Percentiles rank a stretch among this genome's conserved stretches.
These are phyloP conservation scores for Xylaria sp. DNA, from an alignment of 2,329 filamentous ascomycete species.

Conservation along the genomic window DNA sequence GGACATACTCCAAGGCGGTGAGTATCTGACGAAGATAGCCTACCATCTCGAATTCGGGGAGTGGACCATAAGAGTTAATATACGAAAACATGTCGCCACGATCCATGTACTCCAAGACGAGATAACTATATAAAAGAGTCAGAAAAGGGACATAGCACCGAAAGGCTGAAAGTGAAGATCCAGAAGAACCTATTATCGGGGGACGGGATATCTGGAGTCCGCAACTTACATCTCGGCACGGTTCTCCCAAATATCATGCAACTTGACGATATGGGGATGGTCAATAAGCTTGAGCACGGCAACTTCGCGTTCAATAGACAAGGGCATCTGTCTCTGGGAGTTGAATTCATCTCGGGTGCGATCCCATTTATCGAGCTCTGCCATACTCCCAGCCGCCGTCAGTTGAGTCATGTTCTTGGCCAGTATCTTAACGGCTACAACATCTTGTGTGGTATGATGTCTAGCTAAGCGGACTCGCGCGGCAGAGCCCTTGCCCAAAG, in stretches of 20 bases:
- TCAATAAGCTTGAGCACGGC: conserved; percentile 97
- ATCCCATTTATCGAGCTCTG: conserved; percentile 80
- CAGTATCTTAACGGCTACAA: conserved; percentile 95
- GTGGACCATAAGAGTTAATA: conserved; percentile 76
- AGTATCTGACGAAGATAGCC: conserved; percentile 94
- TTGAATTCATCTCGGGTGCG: conserved; percentile 64
- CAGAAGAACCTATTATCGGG: background rate
- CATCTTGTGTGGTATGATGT: conserved; percentile 79
- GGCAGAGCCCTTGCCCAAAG: conserved; percentile 88
- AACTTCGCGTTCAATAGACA: conserved; percentile 92
- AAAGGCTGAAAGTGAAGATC: background rate
- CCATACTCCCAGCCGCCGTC: conserved; percentile 85
- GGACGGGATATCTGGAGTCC: conserved; percentile 14
- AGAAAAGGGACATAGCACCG: conserved; percentile 30
- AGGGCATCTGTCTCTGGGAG: conserved; percentile 78
- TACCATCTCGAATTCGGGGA: conserved; percentile 82
- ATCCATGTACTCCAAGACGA: conserved; percentile 92
- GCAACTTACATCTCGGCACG: conserved; percentile 83
- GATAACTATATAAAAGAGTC: conserved; percentile 70
- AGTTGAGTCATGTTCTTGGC: conserved; percentile 82
- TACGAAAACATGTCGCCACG: conserved; percentile 84
- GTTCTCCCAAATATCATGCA: conserved; percentile 99
- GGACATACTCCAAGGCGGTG: conserved; percentile 89
- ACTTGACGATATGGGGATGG: conserved; percentile 91
- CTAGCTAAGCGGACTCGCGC: conserved; percentile 87